Evolutionary conservation across 305 asterid species (phyloP).

Genomic region (Solanum chacoense): DNA sequence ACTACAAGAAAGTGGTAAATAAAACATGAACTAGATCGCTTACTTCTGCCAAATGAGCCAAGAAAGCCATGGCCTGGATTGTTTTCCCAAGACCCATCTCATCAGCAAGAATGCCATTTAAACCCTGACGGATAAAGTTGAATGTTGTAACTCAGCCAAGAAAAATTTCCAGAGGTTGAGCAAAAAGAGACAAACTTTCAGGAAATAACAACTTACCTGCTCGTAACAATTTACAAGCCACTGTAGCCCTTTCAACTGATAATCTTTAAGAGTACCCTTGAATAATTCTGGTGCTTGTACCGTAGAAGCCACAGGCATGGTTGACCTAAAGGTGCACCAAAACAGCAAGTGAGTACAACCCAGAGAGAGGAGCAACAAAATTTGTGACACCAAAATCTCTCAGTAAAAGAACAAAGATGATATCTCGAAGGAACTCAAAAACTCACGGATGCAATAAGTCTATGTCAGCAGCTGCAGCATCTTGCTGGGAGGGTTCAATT

Average conservation of each 20-base stretch:
- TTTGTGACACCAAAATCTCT: neutral
- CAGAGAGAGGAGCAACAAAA: neutral
- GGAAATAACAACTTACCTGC: constrained; percentile 45
- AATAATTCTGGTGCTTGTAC: constrained; percentile 83
- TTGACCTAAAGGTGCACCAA: constrained; percentile 49
- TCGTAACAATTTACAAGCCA: constrained; percentile 99
- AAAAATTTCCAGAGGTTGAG: constrained; percentile 6
- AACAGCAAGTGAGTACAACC: constrained; percentile 1
- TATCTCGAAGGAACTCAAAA: constrained; percentile 2
- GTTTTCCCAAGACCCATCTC: constrained; percentile 99
- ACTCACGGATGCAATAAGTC: constrained; percentile 96
- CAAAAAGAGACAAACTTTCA: constrained; percentile 6
- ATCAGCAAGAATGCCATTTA: constrained; percentile 99
- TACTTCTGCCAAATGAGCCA: constrained; percentile 99
- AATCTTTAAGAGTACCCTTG: constrained; percentile 89
- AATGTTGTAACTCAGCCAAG: neutral
- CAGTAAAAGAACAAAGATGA: neutral
- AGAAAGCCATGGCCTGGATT: constrained; percentile 97
- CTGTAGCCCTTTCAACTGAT: constrained; percentile 94
- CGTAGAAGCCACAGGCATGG: constrained; percentile 96
- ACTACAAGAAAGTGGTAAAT: neutral
- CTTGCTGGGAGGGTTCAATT: constrained; percentile 51
- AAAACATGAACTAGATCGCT: constrained; percentile 9
- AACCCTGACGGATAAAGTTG: constrained; percentile 40
- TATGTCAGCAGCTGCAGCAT: constrained; percentile 61